These are phyloP conservation scores for Beauveria medogensis DNA, from an alignment of 2,329 filamentous ascomycete species.

Conservation along the genomic window DNA sequence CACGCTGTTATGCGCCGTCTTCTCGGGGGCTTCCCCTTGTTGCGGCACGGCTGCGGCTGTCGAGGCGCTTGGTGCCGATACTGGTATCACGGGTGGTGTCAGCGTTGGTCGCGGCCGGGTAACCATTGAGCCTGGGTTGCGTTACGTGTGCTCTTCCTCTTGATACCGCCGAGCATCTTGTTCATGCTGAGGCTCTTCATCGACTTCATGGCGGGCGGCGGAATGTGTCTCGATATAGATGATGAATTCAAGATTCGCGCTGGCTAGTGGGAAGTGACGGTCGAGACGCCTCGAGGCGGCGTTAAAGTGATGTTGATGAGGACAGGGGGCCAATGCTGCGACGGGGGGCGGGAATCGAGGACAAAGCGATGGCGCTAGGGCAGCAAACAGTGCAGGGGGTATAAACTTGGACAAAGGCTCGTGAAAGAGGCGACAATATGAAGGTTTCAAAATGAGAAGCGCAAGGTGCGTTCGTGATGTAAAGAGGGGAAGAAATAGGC, in stretches of 20 bases:
- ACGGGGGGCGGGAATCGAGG: background rate
- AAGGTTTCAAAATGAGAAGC: background rate
- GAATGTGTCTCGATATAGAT: background rate
- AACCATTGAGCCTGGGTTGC: background rate
- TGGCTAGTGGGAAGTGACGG: background rate
- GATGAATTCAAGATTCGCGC: background rate
- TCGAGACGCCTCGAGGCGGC: background rate
- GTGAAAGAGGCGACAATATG: background rate
- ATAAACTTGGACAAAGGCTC: background rate
- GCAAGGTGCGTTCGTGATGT: background rate
- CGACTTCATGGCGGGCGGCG: constrained; percentile 27
- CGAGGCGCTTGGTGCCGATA: background rate
- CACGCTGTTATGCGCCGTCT: constrained; percentile 56
- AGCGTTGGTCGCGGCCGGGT: constrained; percentile 2
- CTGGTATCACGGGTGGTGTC: constrained; percentile 1
- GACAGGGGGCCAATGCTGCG: background rate
- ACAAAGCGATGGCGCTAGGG: background rate
- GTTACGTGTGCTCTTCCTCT: constrained; percentile 33
- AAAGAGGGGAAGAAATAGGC: background rate
- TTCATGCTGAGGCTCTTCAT: constrained; percentile 48
- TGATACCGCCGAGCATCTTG: constrained; percentile 49
- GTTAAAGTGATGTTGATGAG: background rate
- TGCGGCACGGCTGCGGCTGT: background rate
- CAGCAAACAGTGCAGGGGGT: background rate
- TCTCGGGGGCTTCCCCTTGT: constrained; percentile 54